These are phyloP conservation scores for Amylocystis lapponica DNA, from an alignment of 768 basidiomycete species.

Conservation along the genomic window DNA sequence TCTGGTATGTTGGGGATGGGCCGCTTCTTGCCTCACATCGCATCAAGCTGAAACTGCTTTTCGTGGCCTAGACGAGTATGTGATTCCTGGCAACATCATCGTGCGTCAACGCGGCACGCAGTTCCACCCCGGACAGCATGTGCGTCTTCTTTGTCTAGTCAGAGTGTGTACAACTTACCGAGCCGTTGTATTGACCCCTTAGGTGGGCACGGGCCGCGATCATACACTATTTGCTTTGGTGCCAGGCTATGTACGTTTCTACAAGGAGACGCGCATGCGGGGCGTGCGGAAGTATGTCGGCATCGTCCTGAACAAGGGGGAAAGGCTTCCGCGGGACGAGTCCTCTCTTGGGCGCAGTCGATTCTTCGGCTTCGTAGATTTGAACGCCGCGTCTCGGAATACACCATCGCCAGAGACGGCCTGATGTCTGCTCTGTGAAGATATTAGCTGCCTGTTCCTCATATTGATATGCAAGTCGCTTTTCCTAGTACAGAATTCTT, in stretches of 20 bases:
- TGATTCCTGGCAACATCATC: slow-evolving; percentile 93
- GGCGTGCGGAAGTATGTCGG: slow-evolving; percentile 79
- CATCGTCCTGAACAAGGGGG: slow-evolving; percentile 75
- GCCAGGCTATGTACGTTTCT: slow-evolving; percentile 93
- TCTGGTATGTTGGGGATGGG: slow-evolving; percentile 56
- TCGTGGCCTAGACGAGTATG: slow-evolving; percentile 65
- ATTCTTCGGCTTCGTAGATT: slow-evolving; percentile 72
- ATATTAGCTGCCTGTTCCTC: no score
- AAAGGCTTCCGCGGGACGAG: slow-evolving; percentile 84
- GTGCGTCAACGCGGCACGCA: slow-evolving; percentile 89
- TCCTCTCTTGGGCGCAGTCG: slow-evolving; percentile 71
- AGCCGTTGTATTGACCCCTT: background rate
- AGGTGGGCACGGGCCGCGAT: slow-evolving; percentile 91
- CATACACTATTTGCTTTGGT: slow-evolving; percentile 89
- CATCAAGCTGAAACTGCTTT: no score
- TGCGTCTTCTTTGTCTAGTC: slow-evolving; percentile 39
- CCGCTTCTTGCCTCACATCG: background rate
- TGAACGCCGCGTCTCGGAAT: slow-evolving; percentile 31
- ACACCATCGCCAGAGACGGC: slow-evolving; percentile 5
- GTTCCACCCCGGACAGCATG: slow-evolving; percentile 93
- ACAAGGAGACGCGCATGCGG: slow-evolving; percentile 72
- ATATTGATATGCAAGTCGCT: no score
- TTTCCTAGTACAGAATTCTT: no score
- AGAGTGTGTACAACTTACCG: no score
- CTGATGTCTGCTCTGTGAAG: background rate